A percentile compares a stretch with the other conserved stretches of the same genome.
Conservation (phyloP, 345 rosid genomes). For the Angophora floribunda region DNA sequence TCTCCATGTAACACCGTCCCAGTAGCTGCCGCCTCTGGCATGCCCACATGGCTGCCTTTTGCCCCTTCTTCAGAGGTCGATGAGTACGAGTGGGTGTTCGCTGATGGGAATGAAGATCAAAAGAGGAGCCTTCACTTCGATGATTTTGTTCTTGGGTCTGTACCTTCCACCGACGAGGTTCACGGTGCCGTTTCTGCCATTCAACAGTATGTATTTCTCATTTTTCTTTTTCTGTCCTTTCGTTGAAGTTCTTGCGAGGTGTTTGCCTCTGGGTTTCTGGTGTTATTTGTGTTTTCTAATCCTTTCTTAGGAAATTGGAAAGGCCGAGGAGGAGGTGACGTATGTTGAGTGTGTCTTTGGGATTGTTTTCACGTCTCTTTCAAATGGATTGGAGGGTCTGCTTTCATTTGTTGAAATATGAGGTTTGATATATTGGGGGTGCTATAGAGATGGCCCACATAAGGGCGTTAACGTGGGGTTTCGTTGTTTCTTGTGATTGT, state of each 20-base stretch:
- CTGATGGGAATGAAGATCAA: conserved; percentile 5
- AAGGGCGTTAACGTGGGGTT: background rate
- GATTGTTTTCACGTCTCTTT: background rate
- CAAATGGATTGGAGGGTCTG: background rate
- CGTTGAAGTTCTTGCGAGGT: background rate
- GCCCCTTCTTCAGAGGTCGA: conserved; percentile 18
- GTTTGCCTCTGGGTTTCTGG: background rate
- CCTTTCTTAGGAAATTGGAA: background rate
- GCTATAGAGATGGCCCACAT: background rate
- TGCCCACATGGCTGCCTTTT: conserved; percentile 19
- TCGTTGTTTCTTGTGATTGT: background rate
- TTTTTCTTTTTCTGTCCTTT: background rate
- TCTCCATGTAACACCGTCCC: conserved; percentile 19
- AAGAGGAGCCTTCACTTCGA: conserved; percentile 5
- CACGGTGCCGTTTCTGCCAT: conserved; percentile 68
- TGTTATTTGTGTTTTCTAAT: background rate
- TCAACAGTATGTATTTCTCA: conserved; percentile 31
- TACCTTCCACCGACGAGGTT: conserved; percentile 74
- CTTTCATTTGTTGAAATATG: background rate
- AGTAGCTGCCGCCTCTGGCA: conserved; percentile 10
- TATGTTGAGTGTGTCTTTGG: background rate
- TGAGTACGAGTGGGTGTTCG: conserved; percentile 64
- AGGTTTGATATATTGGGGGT: background rate
- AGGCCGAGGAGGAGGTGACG: background rate
- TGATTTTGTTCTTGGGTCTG: conserved; percentile 40